Conservation (phyloP, 2,329 filamentous ascomycete species). For the Zopfia rhizophila region DNA sequence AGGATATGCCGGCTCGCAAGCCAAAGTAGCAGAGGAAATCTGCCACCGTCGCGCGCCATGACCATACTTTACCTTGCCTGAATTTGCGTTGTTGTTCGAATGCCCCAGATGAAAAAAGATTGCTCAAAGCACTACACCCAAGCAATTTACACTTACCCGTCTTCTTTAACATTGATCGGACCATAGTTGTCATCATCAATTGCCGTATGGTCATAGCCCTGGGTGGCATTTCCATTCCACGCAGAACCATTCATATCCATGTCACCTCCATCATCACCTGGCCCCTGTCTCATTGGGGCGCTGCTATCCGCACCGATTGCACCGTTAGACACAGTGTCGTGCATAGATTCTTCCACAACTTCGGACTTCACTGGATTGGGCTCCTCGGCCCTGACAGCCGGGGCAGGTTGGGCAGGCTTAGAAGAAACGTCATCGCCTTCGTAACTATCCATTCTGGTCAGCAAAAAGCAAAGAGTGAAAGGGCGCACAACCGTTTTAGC, state of each 20-base stretch:
- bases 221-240: constrained; percentile 41
- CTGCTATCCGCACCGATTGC: constrained; percentile 12
- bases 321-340: constrained; percentile 24
- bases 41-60: not conserved
- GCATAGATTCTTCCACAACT: constrained; percentile 25
- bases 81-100: no score
- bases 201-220: constrained; percentile 42
- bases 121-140: constrained; percentile 12
- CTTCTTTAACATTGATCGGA: constrained; percentile 82
- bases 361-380: constrained; percentile 33
- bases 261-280: constrained; percentile 35
- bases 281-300: not conserved
- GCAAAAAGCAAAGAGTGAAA: not conserved
- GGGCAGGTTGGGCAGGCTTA: constrained; percentile 36
- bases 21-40: no score
- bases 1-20: no score
- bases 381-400: constrained; percentile 16
- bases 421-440: constrained; percentile 50
- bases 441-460: no score
- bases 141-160: constrained; percentile 75
- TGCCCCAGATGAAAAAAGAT: no score
- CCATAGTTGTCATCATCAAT: constrained; percentile 57
- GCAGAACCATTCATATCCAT: constrained; percentile 43
- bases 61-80: not conserved
- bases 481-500: not conserved